Evolutionary conservation across 2,329 filamentous ascomycete species (phyloP), one percentile per base, ranked within the genome.

Genomic region (Colletotrichum lentis): DNA sequence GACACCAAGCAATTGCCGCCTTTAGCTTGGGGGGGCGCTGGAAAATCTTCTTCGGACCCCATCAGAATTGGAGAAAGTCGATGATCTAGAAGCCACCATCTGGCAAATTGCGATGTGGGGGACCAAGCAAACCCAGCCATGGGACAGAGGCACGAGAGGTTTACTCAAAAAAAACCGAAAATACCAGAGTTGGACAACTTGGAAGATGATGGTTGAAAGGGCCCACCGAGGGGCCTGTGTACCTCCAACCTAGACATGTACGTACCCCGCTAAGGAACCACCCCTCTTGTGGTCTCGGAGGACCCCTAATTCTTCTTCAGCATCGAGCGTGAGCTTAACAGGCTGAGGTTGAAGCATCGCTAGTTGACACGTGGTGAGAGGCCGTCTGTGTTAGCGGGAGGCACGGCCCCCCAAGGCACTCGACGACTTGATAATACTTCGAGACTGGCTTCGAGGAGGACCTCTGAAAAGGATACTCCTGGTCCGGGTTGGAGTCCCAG

Each of bases 71-170:
- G 50, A 55, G 39, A 14, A 24, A 20, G 18, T 35, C 43, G 22
- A 31, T 47, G 54, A 68, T 65, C 61, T 60, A 68, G 65, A 67
- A 58, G 53, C 22, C 61, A 50, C 41, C 35, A 22, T 47, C 39
- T 56, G 37, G 54, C 27, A 67, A 64, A 59, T 63, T 68, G 55
- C 55, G 24, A 58, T 37, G n/a, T 58, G 55, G 55, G 55, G 41
- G 52, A 55, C 52, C 24, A n/a, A 14, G 55, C 27, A 52, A 18
- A 27, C 3, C 49, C 16, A 52, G 49, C 35, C 49, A n/a, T 52
- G 49, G 27, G 41, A 37, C n/a, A n/a, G n/a, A n/a, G n/a, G n/a
- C n/a, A n/a, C n/a, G 54, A 16, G 39, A 14, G 22, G 44, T 31
- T 53, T 44, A 27, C 7, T 31, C 27, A 31, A 6, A 8, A 31